Conservation (phyloP, 202 grass and related monocot genomes). For the Carex arenaria region DNA sequence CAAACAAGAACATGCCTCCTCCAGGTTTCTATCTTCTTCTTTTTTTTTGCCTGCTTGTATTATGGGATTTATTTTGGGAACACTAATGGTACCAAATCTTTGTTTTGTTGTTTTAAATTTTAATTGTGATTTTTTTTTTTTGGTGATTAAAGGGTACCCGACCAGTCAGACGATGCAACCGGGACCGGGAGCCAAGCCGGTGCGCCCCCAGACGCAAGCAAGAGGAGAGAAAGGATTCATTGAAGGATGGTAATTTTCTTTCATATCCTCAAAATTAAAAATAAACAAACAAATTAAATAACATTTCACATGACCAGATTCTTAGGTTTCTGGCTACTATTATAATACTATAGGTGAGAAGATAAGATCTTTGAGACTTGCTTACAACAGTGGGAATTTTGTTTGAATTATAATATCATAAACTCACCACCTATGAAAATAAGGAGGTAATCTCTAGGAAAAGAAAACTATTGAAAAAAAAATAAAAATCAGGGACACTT, state of each 20-base stretch:
- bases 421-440: not conserved
- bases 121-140: conserved; percentile 17
- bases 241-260: conserved; percentile 68
- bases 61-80: not conserved
- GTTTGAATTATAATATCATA: not conserved
- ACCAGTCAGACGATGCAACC: conserved; percentile 27
- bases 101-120: not conserved
- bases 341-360: not conserved
- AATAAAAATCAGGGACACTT: not conserved
- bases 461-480: not conserved
- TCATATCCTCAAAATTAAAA: not conserved
- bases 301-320: not conserved
- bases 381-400: not conserved
- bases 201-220: conserved; percentile 22
- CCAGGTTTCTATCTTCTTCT: conserved; percentile 20
- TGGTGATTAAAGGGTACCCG: conserved; percentile 50
- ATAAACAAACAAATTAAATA: not conserved
- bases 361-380: not conserved
- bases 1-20: conserved; percentile 28
- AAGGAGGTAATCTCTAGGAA: not conserved
- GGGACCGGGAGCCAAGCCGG: conserved; percentile 27
- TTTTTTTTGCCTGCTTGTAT: not conserved
- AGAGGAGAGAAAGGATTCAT: conserved; percentile 81
- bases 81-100: not conserved
- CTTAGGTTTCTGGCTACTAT: not conserved